Evolutionary conservation across 345 rosid species (phyloP), one percentile per base, ranked within the genome.

Genomic region (Xanthoceras sorbifolium): DNA sequence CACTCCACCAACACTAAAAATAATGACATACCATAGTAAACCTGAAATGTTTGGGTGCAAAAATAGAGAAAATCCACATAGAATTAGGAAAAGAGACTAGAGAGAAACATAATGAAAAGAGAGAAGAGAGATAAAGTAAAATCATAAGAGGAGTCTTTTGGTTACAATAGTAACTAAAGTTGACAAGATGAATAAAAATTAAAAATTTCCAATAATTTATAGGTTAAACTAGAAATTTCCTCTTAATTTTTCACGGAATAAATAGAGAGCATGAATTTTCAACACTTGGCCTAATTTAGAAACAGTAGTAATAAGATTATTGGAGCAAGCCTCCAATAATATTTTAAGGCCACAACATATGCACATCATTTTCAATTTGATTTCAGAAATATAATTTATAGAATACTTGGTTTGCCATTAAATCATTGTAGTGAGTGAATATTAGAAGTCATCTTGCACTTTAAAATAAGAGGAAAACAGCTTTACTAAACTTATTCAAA

Each of bases 371-470:
- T 32, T 55, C 3, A 71, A 14, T 32, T 71, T 34, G 36, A 29
- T 63, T 29, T 15, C 55, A 17, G 40, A 29, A 17, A 61, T 3
- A 23, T 4, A 61, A 61, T 61, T 28, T 26, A 62, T 26, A 54
- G 5, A 10, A 31, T 32, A 6, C 18, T 20, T 12, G 9, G 48
- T 22, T 10, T 54, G 32, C n/a, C 46, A 54, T n/a, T 32, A 54
- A 20, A 48, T 69, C 40, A 18, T 28, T 69, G 26, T 69, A 29
- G 38, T 69, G 60, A 48, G n/a, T 50, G 55, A 50, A 50, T 10
- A 6, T 52, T 70, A 40, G n/a, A 54, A 54, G 74, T 32, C 64
- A 71, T 31, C 38, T 52, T 54, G 25, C 15, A 67, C 54, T 66
- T 44, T 67, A 50, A 23, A 42, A 44, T 14, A 25, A 67, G 71